Evolutionary conservation across 305 asterid genomes (phyloP).

Genomic region (Caryopteris hybrid): DNA sequence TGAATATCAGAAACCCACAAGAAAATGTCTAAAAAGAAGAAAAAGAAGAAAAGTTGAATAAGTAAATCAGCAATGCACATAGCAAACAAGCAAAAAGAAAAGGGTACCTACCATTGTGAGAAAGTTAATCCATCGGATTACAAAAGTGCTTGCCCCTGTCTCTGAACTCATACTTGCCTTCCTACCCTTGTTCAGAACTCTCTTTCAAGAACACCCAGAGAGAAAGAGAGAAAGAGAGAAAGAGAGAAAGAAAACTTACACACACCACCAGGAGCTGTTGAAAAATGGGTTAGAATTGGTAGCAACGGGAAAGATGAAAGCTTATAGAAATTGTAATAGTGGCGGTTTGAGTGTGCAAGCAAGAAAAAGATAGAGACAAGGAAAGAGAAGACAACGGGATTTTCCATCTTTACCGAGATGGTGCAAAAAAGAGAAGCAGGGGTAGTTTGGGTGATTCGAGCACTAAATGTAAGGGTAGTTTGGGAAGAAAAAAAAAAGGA

Average conservation of each 20-base stretch:
- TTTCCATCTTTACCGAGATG: background rate
- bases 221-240: too few species aligned
- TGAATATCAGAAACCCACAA: constrained; percentile 6
- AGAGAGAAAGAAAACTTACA: too few species aligned
- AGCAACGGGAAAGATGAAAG: constrained; percentile 3
- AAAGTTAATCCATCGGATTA: constrained; percentile 84
- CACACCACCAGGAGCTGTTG: too few species aligned
- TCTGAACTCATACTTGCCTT: constrained; percentile 50
- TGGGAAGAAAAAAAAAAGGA: constrained; percentile 14
- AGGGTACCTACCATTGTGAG: constrained; percentile 62
- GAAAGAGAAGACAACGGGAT: constrained; percentile 4
- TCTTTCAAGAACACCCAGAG: too few species aligned
- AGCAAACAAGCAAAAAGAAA: constrained; percentile 14
- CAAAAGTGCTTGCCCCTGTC: constrained; percentile 75
- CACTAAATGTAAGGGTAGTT: constrained; percentile 11
- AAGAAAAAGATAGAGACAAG: too few species aligned
- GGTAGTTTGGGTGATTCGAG: constrained; percentile 18
- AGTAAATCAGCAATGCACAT: constrained; percentile 6
- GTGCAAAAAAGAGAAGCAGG: background rate
- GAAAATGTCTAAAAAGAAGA: too few species aligned
- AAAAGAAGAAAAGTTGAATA: too few species aligned
- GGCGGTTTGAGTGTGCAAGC: constrained; percentile 34
- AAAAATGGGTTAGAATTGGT: too few species aligned
- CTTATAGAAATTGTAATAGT: constrained; percentile 19
- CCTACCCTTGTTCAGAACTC: background rate